Percentiles rank a stretch among this genome's conserved stretches.
Evolutionary conservation across 345 rosid genomes (phyloP).

Genomic region (Eucalyptus grandis): DNA sequence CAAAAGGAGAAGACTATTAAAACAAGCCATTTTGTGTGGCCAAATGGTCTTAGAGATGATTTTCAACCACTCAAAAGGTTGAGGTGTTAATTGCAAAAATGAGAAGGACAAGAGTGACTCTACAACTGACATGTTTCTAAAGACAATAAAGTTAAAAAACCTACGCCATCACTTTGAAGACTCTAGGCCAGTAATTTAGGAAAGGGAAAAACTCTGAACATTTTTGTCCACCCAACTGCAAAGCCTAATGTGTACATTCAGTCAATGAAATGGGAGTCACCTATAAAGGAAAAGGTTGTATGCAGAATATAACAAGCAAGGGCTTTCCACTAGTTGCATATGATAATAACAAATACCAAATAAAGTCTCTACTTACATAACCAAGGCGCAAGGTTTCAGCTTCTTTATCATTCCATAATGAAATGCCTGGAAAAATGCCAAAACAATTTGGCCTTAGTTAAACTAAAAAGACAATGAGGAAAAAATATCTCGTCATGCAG

Average conservation of each 20-base stretch:
- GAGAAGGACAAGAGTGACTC: not conserved
- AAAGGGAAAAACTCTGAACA: not conserved
- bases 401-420: conserved; percentile 66
- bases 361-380: conserved; percentile 40
- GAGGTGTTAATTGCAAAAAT: not conserved
- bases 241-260: not conserved
- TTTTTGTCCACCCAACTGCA: not conserved
- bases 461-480: not conserved
- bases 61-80: not conserved
- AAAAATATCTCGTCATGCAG: not conserved
- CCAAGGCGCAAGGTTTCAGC: conserved; percentile 77
- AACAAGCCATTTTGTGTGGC: not conserved
- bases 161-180: not conserved
- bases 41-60: not conserved
- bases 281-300: not conserved
- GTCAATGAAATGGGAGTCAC: not conserved
- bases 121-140: not conserved
- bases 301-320: not conserved
- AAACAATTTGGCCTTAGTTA: not conserved
- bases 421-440: conserved; percentile 35
- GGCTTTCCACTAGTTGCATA: not conserved
- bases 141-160: not conserved
- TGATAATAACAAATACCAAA: not conserved
- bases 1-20: not conserved
- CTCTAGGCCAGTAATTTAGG: not conserved